These are phyloP conservation scores for Bombardia bombarda DNA, from an alignment of 495 filamentous ascomycete genomes.

Conservation along the genomic window DNA sequence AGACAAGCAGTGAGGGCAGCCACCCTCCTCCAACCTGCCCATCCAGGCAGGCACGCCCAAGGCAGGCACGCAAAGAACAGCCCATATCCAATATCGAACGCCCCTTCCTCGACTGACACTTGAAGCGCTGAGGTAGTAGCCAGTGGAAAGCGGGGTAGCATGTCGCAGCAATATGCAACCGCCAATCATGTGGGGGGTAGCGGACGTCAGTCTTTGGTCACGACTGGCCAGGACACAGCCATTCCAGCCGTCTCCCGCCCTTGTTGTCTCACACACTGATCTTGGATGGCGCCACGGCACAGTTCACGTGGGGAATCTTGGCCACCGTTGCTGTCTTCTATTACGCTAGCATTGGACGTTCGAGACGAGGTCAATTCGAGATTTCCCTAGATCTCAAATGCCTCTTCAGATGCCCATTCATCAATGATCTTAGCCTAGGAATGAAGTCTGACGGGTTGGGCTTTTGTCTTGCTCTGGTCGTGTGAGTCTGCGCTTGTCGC, in stretches of 20 bases:
- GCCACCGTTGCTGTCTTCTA: background rate
- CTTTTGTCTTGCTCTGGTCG: background rate
- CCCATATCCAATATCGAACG: background rate
- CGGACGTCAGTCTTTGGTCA: slow-evolving; percentile 20
- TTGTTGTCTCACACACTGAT: slow-evolving; percentile 7
- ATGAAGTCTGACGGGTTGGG: background rate
- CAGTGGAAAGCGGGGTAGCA: slow-evolving; percentile 26
- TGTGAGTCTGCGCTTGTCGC: too few species aligned
- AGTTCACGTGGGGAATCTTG: background rate
- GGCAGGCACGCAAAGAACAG: too few species aligned
- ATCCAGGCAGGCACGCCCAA: background rate
- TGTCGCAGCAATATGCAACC: slow-evolving; percentile 17
- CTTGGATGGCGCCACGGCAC: slow-evolving; percentile 9
- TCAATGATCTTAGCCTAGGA: background rate
- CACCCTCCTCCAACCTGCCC: too few species aligned
- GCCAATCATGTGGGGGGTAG: slow-evolving; percentile 19
- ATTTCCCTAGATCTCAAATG: background rate
- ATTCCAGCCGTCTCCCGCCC: too few species aligned
- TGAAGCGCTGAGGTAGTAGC: slow-evolving; percentile 7
- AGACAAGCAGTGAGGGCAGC: too few species aligned
- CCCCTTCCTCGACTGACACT: background rate
- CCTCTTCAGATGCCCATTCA: background rate
- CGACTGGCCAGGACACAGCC: background rate
- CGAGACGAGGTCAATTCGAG: background rate
- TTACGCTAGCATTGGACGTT: background rate